Base-by-base conservation (phyloP, 2,329 filamentous ascomycete genomes). In the Aspergillus terreus region DNA sequence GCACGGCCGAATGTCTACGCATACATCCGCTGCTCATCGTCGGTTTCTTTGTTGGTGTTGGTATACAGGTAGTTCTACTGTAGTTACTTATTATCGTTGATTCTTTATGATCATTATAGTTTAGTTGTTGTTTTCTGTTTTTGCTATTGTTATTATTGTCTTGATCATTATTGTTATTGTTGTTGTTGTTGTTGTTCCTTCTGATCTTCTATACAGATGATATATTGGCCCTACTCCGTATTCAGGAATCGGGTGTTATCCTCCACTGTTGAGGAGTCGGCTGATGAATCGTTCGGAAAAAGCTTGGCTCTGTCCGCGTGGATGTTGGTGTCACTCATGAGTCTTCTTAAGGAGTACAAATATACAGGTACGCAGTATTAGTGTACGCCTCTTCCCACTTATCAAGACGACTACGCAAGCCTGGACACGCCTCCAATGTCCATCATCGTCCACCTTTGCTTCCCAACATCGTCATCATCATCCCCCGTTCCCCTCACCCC, bases 281-380 rank as follows among this genome's bases (percentile, higher is more conserved):
- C 55, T 54, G 51, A 53, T 56, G 55, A 55, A 53, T 53, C 43
- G 47, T 27, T 35, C 33, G 32, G 25, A 44, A 55, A 30, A 55
- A 55, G 50, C 55, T 57, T 57, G 53, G 50, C 47, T 47, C 10
- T 53, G 43, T 53, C 53, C 48, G 52, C 43, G 53, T 53, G 50
- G 55, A 38, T 38, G 35, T 38, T 38, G 35, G 35, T 6, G 35
- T 38, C 35, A 38, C 15, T 38, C 14, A n/a, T 14, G 5, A 25
- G 47, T 42, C 25, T 30, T 25, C 23, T 23, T 23, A 6, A 23
- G 5, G 23, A 23, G 23, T 23, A 23, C 23, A 6, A 23, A 23
- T 15, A 41, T n/a, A 19, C 19, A 19, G 19, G 19, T 19, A 19
- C 19, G 19, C 19, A 19, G 19, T 19, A 30, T 50, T 50, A 30